phyloP scores from a whole-genome alignment of 2,329 filamentous ascomycete species.

The Cephalotrichum gorgonifer region DNA sequence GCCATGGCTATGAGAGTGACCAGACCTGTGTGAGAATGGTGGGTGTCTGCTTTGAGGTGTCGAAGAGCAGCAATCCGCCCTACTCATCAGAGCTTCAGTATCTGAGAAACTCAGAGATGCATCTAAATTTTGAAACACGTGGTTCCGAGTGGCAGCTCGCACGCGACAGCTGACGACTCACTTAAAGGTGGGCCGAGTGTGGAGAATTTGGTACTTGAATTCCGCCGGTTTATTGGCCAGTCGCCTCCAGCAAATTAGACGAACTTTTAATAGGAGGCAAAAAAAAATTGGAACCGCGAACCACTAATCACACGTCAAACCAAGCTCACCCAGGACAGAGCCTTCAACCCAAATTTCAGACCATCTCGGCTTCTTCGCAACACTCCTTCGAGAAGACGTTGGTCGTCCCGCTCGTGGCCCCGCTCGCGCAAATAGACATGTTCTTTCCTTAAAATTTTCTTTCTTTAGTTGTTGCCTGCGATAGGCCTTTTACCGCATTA shows the following conservation, averaged over 20 bases:
- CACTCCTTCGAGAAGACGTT: background rate
- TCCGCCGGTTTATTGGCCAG: background rate
- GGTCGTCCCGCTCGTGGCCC: background rate
- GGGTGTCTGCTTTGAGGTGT: background rate
- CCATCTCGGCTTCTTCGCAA: background rate
- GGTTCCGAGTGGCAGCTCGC: background rate
- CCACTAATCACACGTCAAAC: background rate
- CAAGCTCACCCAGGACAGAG: background rate
- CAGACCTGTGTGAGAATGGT: background rate
- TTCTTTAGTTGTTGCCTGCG: conserved; percentile 11
- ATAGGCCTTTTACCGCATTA: conserved; percentile 6
- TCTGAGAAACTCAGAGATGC: no score
- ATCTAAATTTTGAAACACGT: background rate
- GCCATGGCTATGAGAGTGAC: background rate
- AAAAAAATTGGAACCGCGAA: background rate
- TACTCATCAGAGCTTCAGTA: background rate
- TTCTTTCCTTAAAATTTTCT: conserved; percentile 9
- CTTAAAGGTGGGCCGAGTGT: background rate
- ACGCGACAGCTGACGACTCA: background rate
- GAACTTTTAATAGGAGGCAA: background rate
- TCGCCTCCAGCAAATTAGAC: background rate
- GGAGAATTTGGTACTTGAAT: background rate
- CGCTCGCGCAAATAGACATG: conserved; percentile 2
- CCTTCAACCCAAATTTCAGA: background rate
- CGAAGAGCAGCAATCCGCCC: background rate